Conservation (phyloP, 192 early-diverging fungal species). For the Podila horticola region DNA sequence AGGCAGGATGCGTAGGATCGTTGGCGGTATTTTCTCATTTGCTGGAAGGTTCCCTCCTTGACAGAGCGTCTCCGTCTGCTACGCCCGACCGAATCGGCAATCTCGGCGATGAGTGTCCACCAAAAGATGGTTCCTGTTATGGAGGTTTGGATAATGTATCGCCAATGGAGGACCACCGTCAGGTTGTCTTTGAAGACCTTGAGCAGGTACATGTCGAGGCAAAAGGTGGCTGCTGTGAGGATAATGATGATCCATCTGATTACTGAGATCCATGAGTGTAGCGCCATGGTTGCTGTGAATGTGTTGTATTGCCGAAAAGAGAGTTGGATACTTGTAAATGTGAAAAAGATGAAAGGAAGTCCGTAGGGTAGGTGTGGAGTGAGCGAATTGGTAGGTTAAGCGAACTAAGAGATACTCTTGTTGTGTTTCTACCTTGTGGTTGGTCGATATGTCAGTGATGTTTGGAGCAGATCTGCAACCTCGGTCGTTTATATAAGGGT, state of each 20-base stretch:
- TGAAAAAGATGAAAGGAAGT: neutral
- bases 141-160: neutral
- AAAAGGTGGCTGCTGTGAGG: neutral
- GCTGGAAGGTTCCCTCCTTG: neutral
- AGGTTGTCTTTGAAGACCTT: constrained; percentile 9
- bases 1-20: neutral
- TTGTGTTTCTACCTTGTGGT: too few species aligned
- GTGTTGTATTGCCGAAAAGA: neutral
- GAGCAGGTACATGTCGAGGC: constrained; percentile 25
- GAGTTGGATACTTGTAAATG: neutral
- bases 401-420: too few species aligned
- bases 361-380: too few species aligned
- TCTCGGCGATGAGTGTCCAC: constrained; percentile 17
- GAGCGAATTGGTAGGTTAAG: too few species aligned
- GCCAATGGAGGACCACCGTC: constrained; percentile 19
- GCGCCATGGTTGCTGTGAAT: constrained; percentile 7
- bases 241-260: constrained; percentile 8
- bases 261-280: constrained; percentile 9
- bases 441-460: too few species aligned
- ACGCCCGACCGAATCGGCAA: constrained; percentile 5
- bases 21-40: neutral
- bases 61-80: neutral
- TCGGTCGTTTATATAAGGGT: too few species aligned
- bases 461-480: too few species aligned
- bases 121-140: constrained; percentile 13